Evolutionary conservation across 495 filamentous ascomycete species (phyloP).

Genomic region (Penicilliopsis zonata): DNA sequence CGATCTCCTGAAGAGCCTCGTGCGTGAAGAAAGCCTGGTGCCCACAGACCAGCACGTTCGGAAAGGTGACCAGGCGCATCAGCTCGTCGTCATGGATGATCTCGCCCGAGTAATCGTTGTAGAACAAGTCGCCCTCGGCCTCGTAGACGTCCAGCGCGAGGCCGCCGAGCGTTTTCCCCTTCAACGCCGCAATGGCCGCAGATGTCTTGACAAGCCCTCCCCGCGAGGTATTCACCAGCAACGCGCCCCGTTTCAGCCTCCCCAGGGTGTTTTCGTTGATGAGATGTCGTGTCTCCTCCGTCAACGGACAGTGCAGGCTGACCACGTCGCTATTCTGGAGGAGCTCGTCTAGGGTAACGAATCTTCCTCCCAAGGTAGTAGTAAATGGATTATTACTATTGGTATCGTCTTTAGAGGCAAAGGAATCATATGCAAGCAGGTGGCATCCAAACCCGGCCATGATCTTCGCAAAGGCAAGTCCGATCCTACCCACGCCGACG

Average conservation of each 20-base stretch:
- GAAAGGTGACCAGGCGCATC: conserved; percentile 58
- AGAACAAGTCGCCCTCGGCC: conserved; percentile 56
- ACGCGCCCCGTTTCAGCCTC: conserved; percentile 45
- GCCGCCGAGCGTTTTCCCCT: conserved; percentile 48
- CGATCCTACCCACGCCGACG: conserved; percentile 24
- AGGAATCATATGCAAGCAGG: conserved; percentile 48
- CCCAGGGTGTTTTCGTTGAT: conserved; percentile 41
- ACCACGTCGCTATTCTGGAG: conserved; percentile 47
- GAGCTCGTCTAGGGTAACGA: conserved; percentile 41
- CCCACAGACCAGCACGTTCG: conserved; percentile 54
- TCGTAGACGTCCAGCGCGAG: conserved; percentile 80
- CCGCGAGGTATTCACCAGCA: conserved; percentile 56
- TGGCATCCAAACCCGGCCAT: conserved; percentile 49
- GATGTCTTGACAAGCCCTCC: conserved; percentile 49
- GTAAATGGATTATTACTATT: conserved; percentile 15
- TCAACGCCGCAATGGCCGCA: conserved; percentile 48
- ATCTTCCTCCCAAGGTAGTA: conserved; percentile 24
- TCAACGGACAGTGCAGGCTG: conserved; percentile 54
- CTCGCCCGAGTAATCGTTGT: conserved; percentile 51
- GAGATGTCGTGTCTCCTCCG: conserved; percentile 44
- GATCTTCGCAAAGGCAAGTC: conserved; percentile 29
- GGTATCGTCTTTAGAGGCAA: conserved; percentile 29
- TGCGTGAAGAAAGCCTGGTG: conserved; percentile 63
- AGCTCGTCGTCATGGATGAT: conserved; percentile 60
- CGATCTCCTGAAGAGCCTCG: conserved; percentile 53